These are phyloP conservation scores for Hypomyces rosellus DNA, from an alignment of 2,329 filamentous ascomycete genomes.

Conservation along the genomic window DNA sequence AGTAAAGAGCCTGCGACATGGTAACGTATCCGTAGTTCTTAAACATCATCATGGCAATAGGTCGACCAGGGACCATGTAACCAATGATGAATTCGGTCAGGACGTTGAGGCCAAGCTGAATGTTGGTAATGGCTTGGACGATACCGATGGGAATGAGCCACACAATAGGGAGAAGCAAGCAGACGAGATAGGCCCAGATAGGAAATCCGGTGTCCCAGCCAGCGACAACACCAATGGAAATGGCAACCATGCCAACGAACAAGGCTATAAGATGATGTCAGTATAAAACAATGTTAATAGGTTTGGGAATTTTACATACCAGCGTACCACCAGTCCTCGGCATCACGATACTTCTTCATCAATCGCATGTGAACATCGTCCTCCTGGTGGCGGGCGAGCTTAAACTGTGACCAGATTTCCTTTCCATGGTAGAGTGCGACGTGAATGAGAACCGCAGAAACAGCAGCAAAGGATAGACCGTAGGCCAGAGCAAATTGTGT, in stretches of 20 bases:
- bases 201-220: conserved; percentile 52
- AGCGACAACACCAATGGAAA: conserved; percentile 49
- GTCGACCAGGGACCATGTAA: conserved; percentile 65
- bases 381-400: conserved; percentile 48
- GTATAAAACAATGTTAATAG: not conserved
- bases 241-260: conserved; percentile 46
- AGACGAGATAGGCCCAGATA: conserved; percentile 52
- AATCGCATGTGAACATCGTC: conserved; percentile 54
- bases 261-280: conserved; percentile 27
- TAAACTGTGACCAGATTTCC: conserved; percentile 50
- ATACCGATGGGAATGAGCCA: conserved; percentile 58
- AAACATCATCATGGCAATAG: conserved; percentile 72
- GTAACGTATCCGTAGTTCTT: conserved; percentile 67
- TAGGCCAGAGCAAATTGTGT: conserved; percentile 56
- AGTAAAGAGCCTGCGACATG: conserved; percentile 60
- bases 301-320: conserved; percentile 33
- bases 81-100: conserved; percentile 68
- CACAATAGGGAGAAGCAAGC: conserved; percentile 49
- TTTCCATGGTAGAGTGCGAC: conserved; percentile 49
- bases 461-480: conserved; percentile 61
- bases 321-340: conserved; percentile 54
- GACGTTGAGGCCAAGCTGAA: conserved; percentile 62
- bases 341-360: conserved; percentile 56
- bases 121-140: conserved; percentile 55
- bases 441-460: conserved; percentile 54